Percentiles rank a stretch among this genome's conserved stretches.
phyloP scores from a whole-genome alignment of 305 asterid genomes.

The Fraxinus ornus region DNA sequence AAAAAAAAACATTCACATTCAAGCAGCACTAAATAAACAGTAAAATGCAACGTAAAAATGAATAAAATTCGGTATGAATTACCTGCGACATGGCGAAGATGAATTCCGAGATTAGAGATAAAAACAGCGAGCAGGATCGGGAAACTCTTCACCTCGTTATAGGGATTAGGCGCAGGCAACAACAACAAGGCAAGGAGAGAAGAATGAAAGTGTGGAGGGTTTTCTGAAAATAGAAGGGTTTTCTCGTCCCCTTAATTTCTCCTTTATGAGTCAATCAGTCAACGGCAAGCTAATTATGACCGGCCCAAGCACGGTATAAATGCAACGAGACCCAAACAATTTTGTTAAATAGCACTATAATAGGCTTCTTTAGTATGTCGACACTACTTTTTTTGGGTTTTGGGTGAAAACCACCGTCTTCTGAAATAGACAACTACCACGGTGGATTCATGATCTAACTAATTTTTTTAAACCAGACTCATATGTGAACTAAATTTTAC shows the following conservation, averaged over 20 bases:
- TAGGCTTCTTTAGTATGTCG: neutral
- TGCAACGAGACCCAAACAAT: neutral
- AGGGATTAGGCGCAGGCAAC: neutral
- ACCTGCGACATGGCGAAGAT: neutral
- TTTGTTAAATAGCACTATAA: constrained; percentile 9
- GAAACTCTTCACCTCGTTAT: neutral
- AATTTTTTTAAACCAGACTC: too few species aligned
- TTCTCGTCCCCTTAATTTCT: neutral
- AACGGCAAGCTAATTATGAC: neutral
- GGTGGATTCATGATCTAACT: neutral
- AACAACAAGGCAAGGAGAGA: neutral
- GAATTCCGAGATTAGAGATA: neutral
- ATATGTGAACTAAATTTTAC: neutral
- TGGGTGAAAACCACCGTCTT: too few species aligned
- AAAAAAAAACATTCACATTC: neutral
- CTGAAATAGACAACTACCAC: too few species aligned
- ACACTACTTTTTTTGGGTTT: too few species aligned
- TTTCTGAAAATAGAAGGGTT: neutral
- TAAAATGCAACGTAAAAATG: neutral
- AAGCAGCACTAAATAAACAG: neutral
- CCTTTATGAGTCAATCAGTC: neutral
- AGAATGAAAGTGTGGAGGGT: neutral
- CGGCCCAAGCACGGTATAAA: neutral
- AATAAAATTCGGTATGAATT: neutral
- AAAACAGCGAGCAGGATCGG: neutral